phyloP scores from a whole-genome alignment of 2,329 filamentous ascomycete species.

The Pseudocercospora musae region DNA sequence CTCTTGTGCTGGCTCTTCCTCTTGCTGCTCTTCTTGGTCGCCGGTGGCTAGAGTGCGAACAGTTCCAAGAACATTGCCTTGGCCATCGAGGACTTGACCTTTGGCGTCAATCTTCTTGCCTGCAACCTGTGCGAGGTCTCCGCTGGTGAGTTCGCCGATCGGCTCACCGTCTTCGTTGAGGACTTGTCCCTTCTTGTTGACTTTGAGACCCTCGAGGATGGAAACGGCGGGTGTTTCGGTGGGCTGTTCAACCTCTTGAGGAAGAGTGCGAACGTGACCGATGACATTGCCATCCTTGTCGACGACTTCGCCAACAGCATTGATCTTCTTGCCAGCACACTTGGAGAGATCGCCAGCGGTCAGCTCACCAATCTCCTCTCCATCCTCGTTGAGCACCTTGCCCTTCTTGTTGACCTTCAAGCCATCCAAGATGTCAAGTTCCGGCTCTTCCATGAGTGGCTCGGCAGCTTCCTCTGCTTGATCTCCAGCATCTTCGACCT shows the following conservation, averaged over 20 bases:
- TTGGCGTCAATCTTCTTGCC: slow-evolving; percentile 62
- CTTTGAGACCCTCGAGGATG: slow-evolving; percentile 52
- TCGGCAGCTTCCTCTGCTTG: slow-evolving; percentile 16
- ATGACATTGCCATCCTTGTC: slow-evolving; percentile 63
- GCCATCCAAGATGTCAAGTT: slow-evolving; percentile 49
- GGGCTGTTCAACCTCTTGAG: slow-evolving; percentile 38
- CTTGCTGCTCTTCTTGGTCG: slow-evolving; percentile 32
- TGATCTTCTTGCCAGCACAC: slow-evolving; percentile 64
- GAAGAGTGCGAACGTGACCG: slow-evolving; percentile 56
- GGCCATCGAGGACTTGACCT: slow-evolving; percentile 61
- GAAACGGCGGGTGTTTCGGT: slow-evolving; percentile 39
- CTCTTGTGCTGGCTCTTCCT: slow-evolving; percentile 29
- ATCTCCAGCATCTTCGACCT: slow-evolving; percentile 11
- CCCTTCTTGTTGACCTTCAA: slow-evolving; percentile 60
- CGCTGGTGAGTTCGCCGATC: slow-evolving; percentile 53
- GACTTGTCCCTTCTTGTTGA: slow-evolving; percentile 57
- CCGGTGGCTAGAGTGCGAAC: slow-evolving; percentile 49
- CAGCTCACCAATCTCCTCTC: slow-evolving; percentile 53
- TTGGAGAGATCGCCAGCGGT: slow-evolving; percentile 58
- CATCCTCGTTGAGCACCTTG: slow-evolving; percentile 51
- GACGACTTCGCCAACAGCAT: slow-evolving; percentile 62
- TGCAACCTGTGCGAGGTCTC: slow-evolving; percentile 59
- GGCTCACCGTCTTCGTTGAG: slow-evolving; percentile 53
- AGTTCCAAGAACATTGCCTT: slow-evolving; percentile 59
- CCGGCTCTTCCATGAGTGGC: slow-evolving; percentile 33